Base-by-base conservation (phyloP, 495 filamentous ascomycete genomes). In the Apodospora peruviana region DNA sequence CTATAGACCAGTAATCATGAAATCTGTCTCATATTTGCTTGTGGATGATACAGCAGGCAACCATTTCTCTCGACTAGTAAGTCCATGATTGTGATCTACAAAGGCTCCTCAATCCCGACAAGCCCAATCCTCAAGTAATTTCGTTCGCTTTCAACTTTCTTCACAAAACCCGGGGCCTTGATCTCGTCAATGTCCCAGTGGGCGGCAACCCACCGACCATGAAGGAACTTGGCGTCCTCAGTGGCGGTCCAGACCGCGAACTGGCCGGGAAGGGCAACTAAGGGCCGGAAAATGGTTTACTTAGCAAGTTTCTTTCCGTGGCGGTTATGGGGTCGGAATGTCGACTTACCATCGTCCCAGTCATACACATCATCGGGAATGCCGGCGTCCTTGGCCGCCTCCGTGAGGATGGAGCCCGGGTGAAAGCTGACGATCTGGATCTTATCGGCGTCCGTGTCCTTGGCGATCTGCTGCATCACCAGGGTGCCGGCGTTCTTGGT, bases 181-280 rank as follows among this genome's bases (percentile, higher is more conserved):
- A 81, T 37, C 62, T 80, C 76, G 5, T 77, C 67, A 0, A 82
- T 66, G 50, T 82, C 80, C 79, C 79, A 82, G 22, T 64, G 60
- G 1, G 65, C 66, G 55, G 67, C 73, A 7, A 76, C 57, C 35
- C 75, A 72, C 32, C 70, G 71, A 5, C 78, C 77, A 27, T 74
- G 72, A 5, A 81, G 51, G 52, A 77, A 79, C n/a, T 46, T 55
- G n/a, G 77, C 75, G 38, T 81, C 74, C 1, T 65, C 53, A 5
- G 61, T 67, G 2, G 69, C 64, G 2, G 66, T 58, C 78, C 80
- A 82, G 17, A 82, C 68, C 20, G 65, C 61, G 50, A 73, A 79
- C 16, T 71, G 46, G 4, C 60, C 74, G 0, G 76, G 62, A 5
- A 82, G 64, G 1, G 49, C 38, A 1, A 20, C 50, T 46, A 16